Evolutionary conservation across 805 yeast genomes (phyloP), one percentile per base, ranked within the genome.

Genomic region (Yamadazyma akitaensis): DNA sequence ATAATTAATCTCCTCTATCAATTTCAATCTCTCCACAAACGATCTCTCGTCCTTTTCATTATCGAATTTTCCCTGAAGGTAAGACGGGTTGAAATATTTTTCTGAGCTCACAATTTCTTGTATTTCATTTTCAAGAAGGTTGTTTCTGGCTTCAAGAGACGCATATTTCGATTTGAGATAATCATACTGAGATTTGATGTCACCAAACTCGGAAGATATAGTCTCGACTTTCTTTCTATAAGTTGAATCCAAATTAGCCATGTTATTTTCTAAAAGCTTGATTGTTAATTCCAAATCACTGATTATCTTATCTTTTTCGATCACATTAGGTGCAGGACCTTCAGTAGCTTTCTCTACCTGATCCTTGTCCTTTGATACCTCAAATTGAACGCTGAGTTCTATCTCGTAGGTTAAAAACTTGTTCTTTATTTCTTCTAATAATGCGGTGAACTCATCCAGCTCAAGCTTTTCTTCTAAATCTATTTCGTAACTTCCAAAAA

Each of bases 281-380:
- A 79, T 64, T 50, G 76, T 79, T 45, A 79, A 58, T 11, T 64
- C 60, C 12, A 76, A 60, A 40, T 80, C 81, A 32, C 72, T 72
- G 13, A 78, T 58, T 12, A 51, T 42, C 19, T 49, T 54, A 19
- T 67, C 68, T 31, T 61, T 64, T 18, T 60, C 59, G 13, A 47
- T n/a, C 19, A 25, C 33, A 36, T 26, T 32, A 6, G 18, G 11
- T 2, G 14, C 16, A 8, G 25, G 33, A 9, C 16, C 14, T 14
- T 36, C 24, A 13, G 25, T n/a, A 3, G 24, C 14, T 30, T 35
- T 2, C 17, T 37, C 19, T 31, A 14, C 35, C 18, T 11, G 14
- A 4, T 12, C 18, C 9, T 11, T 12, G n/a, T 35, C 35, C 16
- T 34, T 17, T 13, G 14, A 9, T 21, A 7, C 2, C 12, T 36